phyloP scores from a whole-genome alignment of 805 yeast genomes.

The Ogataea wickerhamii region DNA sequence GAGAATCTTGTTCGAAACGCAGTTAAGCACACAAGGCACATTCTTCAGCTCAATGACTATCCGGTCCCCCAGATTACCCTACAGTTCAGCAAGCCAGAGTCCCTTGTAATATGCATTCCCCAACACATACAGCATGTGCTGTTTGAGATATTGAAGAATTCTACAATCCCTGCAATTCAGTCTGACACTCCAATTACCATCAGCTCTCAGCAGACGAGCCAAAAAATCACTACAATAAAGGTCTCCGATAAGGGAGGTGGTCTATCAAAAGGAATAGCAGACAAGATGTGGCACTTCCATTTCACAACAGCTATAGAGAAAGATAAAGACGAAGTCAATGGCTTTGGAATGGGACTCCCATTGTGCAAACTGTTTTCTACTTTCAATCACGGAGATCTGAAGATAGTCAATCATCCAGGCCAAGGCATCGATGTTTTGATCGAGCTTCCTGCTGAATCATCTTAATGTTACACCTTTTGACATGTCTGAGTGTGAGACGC shows the following conservation, averaged over 20 bases:
- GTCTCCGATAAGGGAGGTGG: conserved; percentile 33
- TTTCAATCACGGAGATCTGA: conserved; percentile 26
- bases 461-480: too few relatives aligned
- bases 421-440: conserved; percentile 25
- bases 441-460: conserved; percentile 23
- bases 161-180: conserved; percentile 28
- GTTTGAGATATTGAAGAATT: conserved; percentile 31
- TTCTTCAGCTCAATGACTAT: conserved; percentile 27
- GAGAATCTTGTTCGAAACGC: conserved; percentile 14
- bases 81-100: conserved; percentile 1
- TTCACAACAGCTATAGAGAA: conserved; percentile 26
- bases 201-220: conserved; percentile 5
- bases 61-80: conserved; percentile 28
- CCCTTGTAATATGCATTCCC: conserved; percentile 23
- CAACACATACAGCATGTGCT: conserved; percentile 30
- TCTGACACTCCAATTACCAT: conserved; percentile 19
- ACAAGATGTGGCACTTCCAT: conserved; percentile 31
- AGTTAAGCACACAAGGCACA: conserved; percentile 21
- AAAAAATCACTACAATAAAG: conserved; percentile 12
- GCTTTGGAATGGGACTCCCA: conserved; percentile 34
- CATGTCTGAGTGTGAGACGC: too few relatives aligned
- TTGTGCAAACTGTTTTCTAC: conserved; percentile 27
- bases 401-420: conserved; percentile 19
- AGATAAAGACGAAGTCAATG: conserved; percentile 28
- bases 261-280: conserved; percentile 14